Evolutionary conservation across 1,139 yeast genomes (phyloP).

Genomic region (Pichia kudriavzevii): DNA sequence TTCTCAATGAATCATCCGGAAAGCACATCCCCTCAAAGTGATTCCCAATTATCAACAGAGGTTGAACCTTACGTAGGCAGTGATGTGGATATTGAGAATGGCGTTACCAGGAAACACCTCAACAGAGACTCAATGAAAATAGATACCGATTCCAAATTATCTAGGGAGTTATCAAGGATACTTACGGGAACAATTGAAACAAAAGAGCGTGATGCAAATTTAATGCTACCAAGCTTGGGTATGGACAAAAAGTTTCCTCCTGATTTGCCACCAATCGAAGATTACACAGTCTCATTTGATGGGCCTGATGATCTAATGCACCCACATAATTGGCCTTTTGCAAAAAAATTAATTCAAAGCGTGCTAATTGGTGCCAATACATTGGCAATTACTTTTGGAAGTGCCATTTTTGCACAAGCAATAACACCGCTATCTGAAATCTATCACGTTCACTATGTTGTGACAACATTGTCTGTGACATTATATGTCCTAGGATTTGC

Average conservation of each 20-base stretch:
- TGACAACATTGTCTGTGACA: constrained; percentile 58
- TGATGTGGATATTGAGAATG: too few species aligned
- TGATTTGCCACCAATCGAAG: constrained; percentile 40
- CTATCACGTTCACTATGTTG: constrained; percentile 47
- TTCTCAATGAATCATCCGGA: too few species aligned
- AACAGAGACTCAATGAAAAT: too few species aligned
- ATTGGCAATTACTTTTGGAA: constrained; percentile 47
- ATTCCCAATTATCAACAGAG: too few species aligned
- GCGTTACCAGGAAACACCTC: too few species aligned
- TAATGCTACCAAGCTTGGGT: constrained; percentile 46
- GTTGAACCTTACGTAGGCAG: too few species aligned
- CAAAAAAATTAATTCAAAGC: constrained; percentile 35
- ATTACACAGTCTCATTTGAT: constrained; percentile 50
- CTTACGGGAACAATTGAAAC: constrained; percentile 27
- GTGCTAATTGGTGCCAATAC: constrained; percentile 36
- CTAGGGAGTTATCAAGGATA: constrained; percentile 24
- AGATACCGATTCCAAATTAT: constrained; percentile 18
- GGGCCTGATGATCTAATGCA: constrained; percentile 56
- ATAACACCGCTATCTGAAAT: constrained; percentile 33
- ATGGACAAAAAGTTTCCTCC: constrained; percentile 48
- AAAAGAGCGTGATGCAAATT: constrained; percentile 15
- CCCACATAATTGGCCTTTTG: constrained; percentile 53
- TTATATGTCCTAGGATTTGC: constrained; percentile 77
- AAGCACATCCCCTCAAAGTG: too few species aligned
- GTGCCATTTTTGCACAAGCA: constrained; percentile 56